Percentiles rank a stretch among this genome's conserved stretches.
These are phyloP conservation scores for Gymnopus androsaceus DNA, from an alignment of 1,284 basidiomycete species.

Conservation along the genomic window DNA sequence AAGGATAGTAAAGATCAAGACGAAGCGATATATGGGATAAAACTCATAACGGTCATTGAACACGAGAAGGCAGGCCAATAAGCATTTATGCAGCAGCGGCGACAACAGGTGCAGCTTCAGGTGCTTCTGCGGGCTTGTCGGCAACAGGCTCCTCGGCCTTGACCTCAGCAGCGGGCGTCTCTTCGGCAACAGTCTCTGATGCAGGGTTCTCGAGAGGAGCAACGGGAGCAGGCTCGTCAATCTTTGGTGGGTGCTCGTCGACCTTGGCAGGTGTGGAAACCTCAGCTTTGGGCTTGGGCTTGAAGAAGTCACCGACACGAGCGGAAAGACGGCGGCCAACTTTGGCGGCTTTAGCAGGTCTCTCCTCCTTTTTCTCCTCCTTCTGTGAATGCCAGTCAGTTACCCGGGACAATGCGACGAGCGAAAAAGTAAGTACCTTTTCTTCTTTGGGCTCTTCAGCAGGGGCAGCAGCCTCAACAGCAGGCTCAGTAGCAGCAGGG, in stretches of 20 bases:
- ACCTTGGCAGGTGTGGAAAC: slow-evolving; percentile 77
- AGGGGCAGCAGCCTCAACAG: slow-evolving; percentile 31
- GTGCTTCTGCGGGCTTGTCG: slow-evolving; percentile 36
- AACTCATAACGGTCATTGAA: slow-evolving; percentile 59
- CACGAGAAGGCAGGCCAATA: slow-evolving; percentile 30
- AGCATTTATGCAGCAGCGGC: slow-evolving; percentile 62
- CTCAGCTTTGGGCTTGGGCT: slow-evolving; percentile 72
- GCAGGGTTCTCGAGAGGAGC: slow-evolving; percentile 77
- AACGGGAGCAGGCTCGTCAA: slow-evolving; percentile 72
- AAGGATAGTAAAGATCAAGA: slow-evolving; percentile 32
- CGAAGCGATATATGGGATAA: slow-evolving; percentile 43
- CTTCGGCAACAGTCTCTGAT: slow-evolving; percentile 39
- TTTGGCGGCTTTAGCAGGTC: slow-evolving; percentile 47
- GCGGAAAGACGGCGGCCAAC: slow-evolving; percentile 76
- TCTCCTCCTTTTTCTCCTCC: slow-evolving; percentile 46
- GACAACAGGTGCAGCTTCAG: slow-evolving; percentile 45
- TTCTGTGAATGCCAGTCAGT: no score
- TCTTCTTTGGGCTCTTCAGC: slow-evolving; percentile 56
- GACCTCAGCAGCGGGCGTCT: slow-evolving; percentile 32
- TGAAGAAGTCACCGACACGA: slow-evolving; percentile 79
- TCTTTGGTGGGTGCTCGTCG: slow-evolving; percentile 79
- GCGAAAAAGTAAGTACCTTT: slow-evolving; percentile 43
- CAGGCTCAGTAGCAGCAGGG: slow-evolving; percentile 32
- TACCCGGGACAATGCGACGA: background rate
- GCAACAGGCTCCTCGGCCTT: slow-evolving; percentile 34